These are phyloP conservation scores for Agaricales sp. DNA, from an alignment of 1,284 basidiomycete species.

Conservation along the genomic window DNA sequence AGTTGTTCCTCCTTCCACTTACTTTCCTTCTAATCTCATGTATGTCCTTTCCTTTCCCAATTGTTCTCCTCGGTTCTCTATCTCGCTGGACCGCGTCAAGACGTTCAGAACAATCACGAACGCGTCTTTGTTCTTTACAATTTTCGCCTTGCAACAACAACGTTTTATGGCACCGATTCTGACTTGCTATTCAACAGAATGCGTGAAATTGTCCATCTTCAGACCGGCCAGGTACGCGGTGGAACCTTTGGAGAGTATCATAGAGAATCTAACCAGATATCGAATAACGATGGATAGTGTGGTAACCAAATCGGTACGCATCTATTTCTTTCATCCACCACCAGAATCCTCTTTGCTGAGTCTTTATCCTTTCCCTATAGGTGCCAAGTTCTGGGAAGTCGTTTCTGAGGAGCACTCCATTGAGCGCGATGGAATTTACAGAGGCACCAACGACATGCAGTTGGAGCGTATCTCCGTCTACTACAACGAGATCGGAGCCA, in stretches of 20 bases:
- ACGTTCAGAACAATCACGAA: background rate
- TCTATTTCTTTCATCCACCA: constrained; percentile 14
- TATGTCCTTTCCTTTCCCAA: background rate
- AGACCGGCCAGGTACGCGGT: constrained; percentile 82
- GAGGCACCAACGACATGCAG: constrained; percentile 91
- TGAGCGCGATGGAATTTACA: constrained; percentile 86
- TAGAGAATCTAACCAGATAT: constrained; percentile 10
- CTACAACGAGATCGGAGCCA: constrained; percentile 85
- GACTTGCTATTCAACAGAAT: constrained; percentile 41
- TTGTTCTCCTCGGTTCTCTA: background rate
- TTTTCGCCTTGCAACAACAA: background rate
- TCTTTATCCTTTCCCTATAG: constrained; percentile 27
- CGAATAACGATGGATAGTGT: constrained; percentile 45
- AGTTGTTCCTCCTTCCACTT: background rate
- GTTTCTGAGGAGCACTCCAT: constrained; percentile 98
- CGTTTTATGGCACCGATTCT: background rate
- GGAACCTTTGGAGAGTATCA: background rate
- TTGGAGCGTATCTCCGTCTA: constrained; percentile 96
- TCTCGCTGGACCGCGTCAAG: background rate
- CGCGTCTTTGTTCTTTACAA: background rate
- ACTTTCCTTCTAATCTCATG: background rate
- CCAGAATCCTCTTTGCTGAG: constrained; percentile 10
- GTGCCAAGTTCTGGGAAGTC: constrained; percentile 99
- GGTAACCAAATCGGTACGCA: constrained; percentile 92
- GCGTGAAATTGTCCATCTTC: constrained; percentile 97